Conservation (phyloP, 2,329 filamentous ascomycete genomes). For the Calycina herbarum region DNA sequence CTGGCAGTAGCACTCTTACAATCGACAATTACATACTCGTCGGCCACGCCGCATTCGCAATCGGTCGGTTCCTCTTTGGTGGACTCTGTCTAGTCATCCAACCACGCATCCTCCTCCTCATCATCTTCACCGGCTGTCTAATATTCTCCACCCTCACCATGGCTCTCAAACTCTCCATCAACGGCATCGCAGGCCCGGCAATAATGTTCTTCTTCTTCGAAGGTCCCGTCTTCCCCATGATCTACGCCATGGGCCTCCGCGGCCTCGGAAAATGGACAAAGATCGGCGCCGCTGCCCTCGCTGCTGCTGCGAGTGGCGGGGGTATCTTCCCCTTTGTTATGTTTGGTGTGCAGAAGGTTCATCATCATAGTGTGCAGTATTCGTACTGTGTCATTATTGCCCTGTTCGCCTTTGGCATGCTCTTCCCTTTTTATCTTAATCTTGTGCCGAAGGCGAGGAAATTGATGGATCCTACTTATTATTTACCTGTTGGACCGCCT, state of each 20-base stretch:
- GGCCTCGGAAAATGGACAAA: constrained; percentile 81
- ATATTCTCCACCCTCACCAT: constrained; percentile 53
- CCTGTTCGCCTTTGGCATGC: constrained; percentile 26
- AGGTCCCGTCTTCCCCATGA: constrained; percentile 78
- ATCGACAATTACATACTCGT: constrained; percentile 68
- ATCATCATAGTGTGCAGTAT: constrained; percentile 25
- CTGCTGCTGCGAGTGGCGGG: constrained; percentile 41
- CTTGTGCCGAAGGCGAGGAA: constrained; percentile 24
- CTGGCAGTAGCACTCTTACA: constrained; percentile 47
- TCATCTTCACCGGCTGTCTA: constrained; percentile 61
- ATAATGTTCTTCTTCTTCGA: constrained; percentile 78
- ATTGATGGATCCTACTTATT: constrained; percentile 29
- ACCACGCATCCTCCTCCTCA: constrained; percentile 68
- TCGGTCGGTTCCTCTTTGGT: constrained; percentile 70
- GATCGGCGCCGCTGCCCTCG: constrained; percentile 73
- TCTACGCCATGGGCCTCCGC: constrained; percentile 76
- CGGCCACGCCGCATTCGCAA: constrained; percentile 70
- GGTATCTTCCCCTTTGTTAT: constrained; percentile 34
- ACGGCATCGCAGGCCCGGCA: constrained; percentile 59
- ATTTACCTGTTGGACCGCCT: background rate
- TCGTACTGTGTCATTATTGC: constrained; percentile 33
- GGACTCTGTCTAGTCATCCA: constrained; percentile 61
- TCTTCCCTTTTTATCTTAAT: constrained; percentile 35
- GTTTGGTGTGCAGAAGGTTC: constrained; percentile 27
- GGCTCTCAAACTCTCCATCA: constrained; percentile 44